Evolutionary conservation across 257 asterid species (phyloP).

Genomic region (Salvia hispanica): DNA sequence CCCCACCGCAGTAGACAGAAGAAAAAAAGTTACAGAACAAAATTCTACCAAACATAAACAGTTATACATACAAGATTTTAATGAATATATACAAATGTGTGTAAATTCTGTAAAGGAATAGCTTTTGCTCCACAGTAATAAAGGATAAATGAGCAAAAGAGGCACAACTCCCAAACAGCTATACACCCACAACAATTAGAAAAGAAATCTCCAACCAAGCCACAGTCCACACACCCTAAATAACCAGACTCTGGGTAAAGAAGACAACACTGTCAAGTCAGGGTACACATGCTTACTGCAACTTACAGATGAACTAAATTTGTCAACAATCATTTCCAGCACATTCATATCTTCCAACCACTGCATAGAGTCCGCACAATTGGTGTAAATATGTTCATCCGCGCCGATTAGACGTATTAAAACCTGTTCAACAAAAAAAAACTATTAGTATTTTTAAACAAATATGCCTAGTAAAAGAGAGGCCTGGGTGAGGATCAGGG

Average conservation of each 20-base stretch:
- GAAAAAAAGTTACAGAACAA: not conserved
- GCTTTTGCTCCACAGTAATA: conserved; percentile 11
- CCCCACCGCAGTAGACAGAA: not conserved
- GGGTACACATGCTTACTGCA: conserved; percentile 36
- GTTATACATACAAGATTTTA: not conserved
- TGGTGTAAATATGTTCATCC: conserved; percentile 72
- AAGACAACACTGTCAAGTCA: conserved; percentile 25
- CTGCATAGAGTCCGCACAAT: conserved; percentile 66
- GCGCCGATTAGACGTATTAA: conserved; percentile 79
- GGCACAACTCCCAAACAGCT: conserved; percentile 10
- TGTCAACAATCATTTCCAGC: conserved; percentile 83
- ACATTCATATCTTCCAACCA: conserved; percentile 85
- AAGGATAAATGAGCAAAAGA: conserved; percentile 8
- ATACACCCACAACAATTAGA: conserved; percentile 21
- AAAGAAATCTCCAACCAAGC: conserved; percentile 26
- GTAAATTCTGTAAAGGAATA: conserved; percentile 15
- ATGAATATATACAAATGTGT: not conserved
- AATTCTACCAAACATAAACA: not conserved
- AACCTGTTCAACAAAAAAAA: conserved; percentile 56
- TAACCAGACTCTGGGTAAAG: conserved; percentile 16
- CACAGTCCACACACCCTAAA: conserved; percentile 6
- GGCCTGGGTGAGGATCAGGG: not conserved
- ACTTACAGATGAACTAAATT: conserved; percentile 95
- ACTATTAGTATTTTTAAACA: conserved; percentile 24
- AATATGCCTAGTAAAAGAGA: conserved; percentile 1